phyloP scores from a whole-genome alignment of 2,329 filamentous ascomycete species.

The Scedosporium minutisporum region DNA sequence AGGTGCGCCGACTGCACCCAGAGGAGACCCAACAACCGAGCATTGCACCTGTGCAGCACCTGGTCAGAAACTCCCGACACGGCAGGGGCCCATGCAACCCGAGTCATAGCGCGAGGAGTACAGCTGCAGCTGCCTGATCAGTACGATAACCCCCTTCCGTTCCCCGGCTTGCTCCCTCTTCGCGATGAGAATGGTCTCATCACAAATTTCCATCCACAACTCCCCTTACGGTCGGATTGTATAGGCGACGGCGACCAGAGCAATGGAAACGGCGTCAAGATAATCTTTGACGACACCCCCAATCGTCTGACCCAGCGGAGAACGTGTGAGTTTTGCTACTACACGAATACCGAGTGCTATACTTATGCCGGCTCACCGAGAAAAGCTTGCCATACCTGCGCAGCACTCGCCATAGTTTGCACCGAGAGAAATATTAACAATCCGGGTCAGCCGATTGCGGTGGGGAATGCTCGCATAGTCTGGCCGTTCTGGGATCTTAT shows the following conservation, averaged over 20 bases:
- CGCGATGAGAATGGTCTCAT: background rate
- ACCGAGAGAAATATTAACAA: background rate
- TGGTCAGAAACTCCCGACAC: background rate
- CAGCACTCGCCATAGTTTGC: conserved; percentile 9
- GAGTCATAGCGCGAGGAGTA: background rate
- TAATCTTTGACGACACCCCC: background rate
- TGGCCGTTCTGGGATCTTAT: background rate
- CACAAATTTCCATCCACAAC: background rate
- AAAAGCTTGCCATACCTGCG: conserved; percentile 10
- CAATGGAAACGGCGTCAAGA: background rate
- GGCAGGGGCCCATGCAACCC: background rate
- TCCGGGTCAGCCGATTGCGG: too few species aligned
- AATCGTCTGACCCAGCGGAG: too few species aligned
- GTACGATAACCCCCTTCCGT: background rate
- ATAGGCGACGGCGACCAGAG: background rate
- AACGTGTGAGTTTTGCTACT: conserved; percentile 5
- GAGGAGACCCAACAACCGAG: background rate
- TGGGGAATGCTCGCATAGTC: background rate
- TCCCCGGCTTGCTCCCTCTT: background rate
- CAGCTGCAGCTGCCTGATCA: background rate
- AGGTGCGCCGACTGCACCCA: background rate
- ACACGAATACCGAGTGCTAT: conserved; percentile 1
- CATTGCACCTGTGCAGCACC: background rate
- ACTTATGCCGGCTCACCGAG: background rate
- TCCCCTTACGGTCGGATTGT: background rate